Evolutionary conservation across 495 filamentous ascomycete genomes (phyloP), one percentile per base, ranked within the genome.

Genomic region (Friedmanniomyces simplex): DNA sequence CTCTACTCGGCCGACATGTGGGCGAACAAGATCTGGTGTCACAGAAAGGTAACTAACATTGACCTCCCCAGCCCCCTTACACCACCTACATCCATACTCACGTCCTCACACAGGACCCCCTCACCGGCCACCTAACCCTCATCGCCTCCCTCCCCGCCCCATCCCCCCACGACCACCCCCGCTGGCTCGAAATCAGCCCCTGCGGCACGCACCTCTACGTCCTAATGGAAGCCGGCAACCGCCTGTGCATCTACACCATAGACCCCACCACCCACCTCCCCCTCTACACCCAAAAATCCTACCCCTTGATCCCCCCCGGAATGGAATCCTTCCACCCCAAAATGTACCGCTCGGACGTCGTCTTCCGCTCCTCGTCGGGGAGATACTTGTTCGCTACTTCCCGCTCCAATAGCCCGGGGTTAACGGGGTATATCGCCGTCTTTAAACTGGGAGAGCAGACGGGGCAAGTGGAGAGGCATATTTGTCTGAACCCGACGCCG

Each of bases 11-110:
- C 88, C 56, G 88, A 93, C 71, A 78, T 93, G 69, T 79, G 77
- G 58, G 86, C 82, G 62, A 90, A 93, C 75, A 89, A 86, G 74
- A 80, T 93, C 50, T 93, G 88, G 88, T 85, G 83, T 13, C 88
- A 93, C 71, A 77, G 79, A 67, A 93, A 91, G 72, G 60, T 62
- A 45, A 16, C 47, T 3, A 16, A 37, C n/a, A n/a, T n/a, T n/a
- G n/a, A n/a, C n/a, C n/a, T n/a, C n/a, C n/a, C n/a, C n/a, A 22
- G 4, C n/a, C n/a, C 2, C 12, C 3, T 46, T 20, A 18, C 16
- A 30, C 24, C 21, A 32, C 13, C 14, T 14, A 25, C 10, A 30
- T 8, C 20, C 1, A 26, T 24, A 21, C 39, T 62, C 8, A 54
- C 50, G 2, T 16, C 18, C 6, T 22, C 22, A 1, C n/a, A 1